Base-by-base conservation (phyloP, 2,329 filamentous ascomycete species). In the Decorospora gaudefroyi region DNA sequence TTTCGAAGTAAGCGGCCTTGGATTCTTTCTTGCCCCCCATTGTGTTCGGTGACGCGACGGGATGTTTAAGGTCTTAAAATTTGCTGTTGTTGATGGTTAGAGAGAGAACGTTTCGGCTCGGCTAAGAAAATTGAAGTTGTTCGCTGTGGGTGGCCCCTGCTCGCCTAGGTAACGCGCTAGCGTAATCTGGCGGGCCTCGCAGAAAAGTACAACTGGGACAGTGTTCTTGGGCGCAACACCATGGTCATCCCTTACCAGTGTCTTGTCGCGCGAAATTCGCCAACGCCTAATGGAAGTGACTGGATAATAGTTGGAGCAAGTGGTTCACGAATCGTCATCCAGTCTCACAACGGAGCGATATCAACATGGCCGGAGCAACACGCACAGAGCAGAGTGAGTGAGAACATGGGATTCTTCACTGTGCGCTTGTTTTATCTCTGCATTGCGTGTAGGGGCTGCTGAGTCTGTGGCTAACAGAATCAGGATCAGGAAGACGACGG, bases 1-100 rank as follows among this genome's bases (percentile, higher is more conserved):
- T 97, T 78, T 96, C 92, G 83, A 99, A 99, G 86, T 99, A 96
- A 76, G 77, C 88, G 76, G 89, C 84, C 85, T 97, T 99, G 85
- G 86, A 91, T 72, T 81, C 84, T 91, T 72, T 81, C 83, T 89
- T 96, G 90, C 89, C 91, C 90, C 90, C 91, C 91, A 96, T 96
- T 83, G 95, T 90, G 89, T 95, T 95, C 78, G 81, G 49, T 64
- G 72, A 90, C 89, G 93, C 93, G 89, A 87, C 84, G 95, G 90
- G 90, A 88, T 95, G 76, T 96, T 96, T 96, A 91, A 96, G 91
- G 90, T 86, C 68, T 76, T 84, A 80, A n/a, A 78, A 58, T 51
- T 61, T 53, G 56, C 57, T 54, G 43, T 49, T 62, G 51, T 61
- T 58, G 53, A 49, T 61, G 50, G 52, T 46, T 49, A 44, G 39